A percentile compares a stretch with the other conserved stretches of the same genome.
Conservation (phyloP, 2,329 filamentous ascomycete species). For the Aspergillus sp. region DNA sequence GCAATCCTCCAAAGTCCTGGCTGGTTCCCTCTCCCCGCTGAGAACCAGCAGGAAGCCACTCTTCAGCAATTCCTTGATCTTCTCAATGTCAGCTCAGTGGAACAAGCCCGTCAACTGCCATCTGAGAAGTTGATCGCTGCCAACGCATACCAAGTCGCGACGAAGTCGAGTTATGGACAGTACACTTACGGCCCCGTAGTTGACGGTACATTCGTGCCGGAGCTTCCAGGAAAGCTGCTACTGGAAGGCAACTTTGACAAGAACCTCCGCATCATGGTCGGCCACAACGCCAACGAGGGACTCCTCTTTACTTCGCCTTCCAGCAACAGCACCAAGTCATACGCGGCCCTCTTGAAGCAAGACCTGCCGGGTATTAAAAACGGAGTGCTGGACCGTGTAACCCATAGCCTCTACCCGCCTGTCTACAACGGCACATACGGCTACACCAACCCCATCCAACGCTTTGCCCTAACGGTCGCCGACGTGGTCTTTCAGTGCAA, state of each 20-base stretch:
- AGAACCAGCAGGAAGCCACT: conserved; percentile 30
- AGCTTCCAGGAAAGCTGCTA: conserved; percentile 40
- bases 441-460: conserved; percentile 40
- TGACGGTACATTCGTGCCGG: conserved; percentile 44
- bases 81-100: conserved; percentile 38
- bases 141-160: conserved; percentile 36
- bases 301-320: conserved; percentile 34
- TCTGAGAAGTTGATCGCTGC: conserved; percentile 35
- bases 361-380: conserved; percentile 17
- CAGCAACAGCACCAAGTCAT: conserved; percentile 15
- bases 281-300: conserved; percentile 39
- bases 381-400: conserved; percentile 36
- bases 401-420: conserved; percentile 44
- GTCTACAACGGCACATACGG: conserved; percentile 40
- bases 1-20: conserved; percentile 41
- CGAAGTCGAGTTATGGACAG: conserved; percentile 29
- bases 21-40: conserved; percentile 26
- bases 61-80: conserved; percentile 34
- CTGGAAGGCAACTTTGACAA: conserved; percentile 38
- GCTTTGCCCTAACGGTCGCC: conserved; percentile 34
- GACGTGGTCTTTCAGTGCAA: conserved; percentile 47
- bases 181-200: conserved; percentile 42
- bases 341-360: conserved; percentile 12
- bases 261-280: conserved; percentile 38
- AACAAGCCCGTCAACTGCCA: conserved; percentile 37